phyloP scores from a whole-genome alignment of 208 protist species.

The Phytomonas sp. region DNA sequence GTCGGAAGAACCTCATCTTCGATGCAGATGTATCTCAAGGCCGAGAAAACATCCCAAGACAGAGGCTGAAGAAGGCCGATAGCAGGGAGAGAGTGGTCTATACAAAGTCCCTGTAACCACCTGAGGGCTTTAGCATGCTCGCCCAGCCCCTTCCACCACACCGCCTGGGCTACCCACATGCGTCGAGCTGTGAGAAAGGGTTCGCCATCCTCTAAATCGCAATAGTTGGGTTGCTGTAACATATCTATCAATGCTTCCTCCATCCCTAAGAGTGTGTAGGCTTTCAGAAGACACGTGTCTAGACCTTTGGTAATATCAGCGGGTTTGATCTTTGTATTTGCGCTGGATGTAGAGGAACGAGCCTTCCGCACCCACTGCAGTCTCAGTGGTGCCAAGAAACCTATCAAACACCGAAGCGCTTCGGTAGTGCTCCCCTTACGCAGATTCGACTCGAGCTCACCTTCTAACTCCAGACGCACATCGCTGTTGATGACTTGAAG shows the following conservation, averaged over 20 bases:
- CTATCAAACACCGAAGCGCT: neutral
- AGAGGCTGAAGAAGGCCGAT: neutral
- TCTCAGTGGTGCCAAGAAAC: neutral
- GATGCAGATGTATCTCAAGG: neutral
- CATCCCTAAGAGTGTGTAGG: constrained; percentile 5
- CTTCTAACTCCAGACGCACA: neutral
- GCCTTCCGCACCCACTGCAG: neutral
- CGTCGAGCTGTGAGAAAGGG: constrained; percentile 24
- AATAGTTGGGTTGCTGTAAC: constrained; percentile 28
- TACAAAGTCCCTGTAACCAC: constrained; percentile 9
- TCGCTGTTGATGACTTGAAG: neutral
- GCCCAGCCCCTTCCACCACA: constrained; percentile 21
- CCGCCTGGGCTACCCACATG: constrained; percentile 45
- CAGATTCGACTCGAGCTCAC: neutral
- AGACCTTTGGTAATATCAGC: neutral
- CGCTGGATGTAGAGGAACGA: neutral
- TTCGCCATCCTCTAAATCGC: constrained; percentile 21
- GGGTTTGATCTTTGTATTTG: neutral
- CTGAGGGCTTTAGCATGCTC: neutral
- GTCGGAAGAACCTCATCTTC: neutral
- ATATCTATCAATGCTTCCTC: constrained; percentile 47
- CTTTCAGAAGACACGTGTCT: neutral
- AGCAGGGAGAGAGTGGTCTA: constrained; percentile 8
- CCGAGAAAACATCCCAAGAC: neutral
- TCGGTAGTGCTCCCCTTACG: neutral